Evolutionary conservation across 164 flowering plant genomes (phyloP).

Genomic region (Aristolochia californica): DNA sequence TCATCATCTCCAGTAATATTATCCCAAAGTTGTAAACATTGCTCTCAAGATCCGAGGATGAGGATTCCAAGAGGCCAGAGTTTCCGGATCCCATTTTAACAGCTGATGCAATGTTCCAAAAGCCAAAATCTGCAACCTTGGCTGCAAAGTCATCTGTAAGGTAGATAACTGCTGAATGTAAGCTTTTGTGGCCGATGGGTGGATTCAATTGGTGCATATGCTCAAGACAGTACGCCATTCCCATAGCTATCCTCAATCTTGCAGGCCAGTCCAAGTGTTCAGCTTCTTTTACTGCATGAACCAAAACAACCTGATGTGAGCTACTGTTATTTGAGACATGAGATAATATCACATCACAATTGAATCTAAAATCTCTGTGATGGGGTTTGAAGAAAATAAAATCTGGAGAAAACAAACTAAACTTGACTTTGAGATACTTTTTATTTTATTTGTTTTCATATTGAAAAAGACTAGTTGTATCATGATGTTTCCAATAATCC

Average conservation of each 20-base stretch:
- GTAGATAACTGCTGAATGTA: conserved; percentile 45
- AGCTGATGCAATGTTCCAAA: conserved; percentile 29
- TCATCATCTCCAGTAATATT: conserved; percentile 49
- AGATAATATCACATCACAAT: neutral
- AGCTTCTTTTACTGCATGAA: conserved; percentile 56
- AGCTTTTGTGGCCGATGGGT: conserved; percentile 35
- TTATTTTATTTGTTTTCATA: too few species aligned
- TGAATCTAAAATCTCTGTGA: neutral
- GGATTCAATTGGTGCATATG: conserved; percentile 62
- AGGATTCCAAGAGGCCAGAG: conserved; percentile 16
- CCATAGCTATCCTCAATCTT: conserved; percentile 65
- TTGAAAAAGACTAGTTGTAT: too few species aligned
- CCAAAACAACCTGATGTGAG: conserved; percentile 4
- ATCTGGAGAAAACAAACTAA: too few species aligned
- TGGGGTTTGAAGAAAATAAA: too few species aligned
- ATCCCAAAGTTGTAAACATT: conserved; percentile 55
- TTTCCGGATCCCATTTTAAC: conserved; percentile 25
- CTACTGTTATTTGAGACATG: neutral
- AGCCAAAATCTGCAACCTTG: conserved; percentile 53
- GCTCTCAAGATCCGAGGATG: conserved; percentile 24
- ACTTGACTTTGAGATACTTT: too few species aligned
- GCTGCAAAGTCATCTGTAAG: conserved; percentile 83
- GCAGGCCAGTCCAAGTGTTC: conserved; percentile 67
- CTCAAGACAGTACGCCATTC: conserved; percentile 71
- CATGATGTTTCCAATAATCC: too few species aligned